phyloP scores from a whole-genome alignment of 306 rosid genomes.

The Sindora glabra region DNA sequence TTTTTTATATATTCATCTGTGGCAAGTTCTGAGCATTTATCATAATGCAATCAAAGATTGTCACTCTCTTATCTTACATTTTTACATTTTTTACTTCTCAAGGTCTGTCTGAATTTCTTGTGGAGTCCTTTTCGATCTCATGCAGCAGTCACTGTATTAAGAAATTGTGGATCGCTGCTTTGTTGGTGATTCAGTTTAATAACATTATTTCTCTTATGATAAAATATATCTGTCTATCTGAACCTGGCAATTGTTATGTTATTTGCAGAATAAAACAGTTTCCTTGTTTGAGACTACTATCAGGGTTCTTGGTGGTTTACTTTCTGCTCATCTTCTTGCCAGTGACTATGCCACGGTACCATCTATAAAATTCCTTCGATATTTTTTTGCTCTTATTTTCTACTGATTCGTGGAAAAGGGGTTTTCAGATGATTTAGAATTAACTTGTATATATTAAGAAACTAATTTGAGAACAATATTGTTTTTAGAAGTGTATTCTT shows the following conservation, averaged over 20 bases:
- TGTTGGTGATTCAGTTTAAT: background rate
- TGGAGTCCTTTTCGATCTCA: background rate
- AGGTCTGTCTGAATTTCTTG: background rate
- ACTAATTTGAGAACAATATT: background rate
- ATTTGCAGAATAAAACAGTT: constrained; percentile 87
- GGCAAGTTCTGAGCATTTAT: too few relatives aligned
- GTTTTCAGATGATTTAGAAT: background rate
- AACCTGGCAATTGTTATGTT: background rate
- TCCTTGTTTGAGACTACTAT: constrained; percentile 88
- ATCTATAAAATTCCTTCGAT: background rate
- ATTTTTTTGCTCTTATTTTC: constrained; percentile 3
- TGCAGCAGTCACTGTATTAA: background rate
- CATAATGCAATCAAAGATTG: too few relatives aligned
- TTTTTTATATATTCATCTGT: too few relatives aligned
- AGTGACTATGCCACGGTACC: constrained; percentile 83
- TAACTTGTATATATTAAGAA: background rate
- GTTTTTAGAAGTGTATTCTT: background rate
- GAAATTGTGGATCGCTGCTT: background rate
- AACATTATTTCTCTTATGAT: background rate
- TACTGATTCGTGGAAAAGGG: background rate
- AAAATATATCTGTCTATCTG: background rate
- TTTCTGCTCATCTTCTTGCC: constrained; percentile 89
- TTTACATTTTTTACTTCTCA: background rate
- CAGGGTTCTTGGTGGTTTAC: constrained; percentile 86
- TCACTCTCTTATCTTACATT: background rate